These are phyloP conservation scores for Blastocystis sp. DNA, from an alignment of 352 stramenopile genomes.

Conservation along the genomic window DNA sequence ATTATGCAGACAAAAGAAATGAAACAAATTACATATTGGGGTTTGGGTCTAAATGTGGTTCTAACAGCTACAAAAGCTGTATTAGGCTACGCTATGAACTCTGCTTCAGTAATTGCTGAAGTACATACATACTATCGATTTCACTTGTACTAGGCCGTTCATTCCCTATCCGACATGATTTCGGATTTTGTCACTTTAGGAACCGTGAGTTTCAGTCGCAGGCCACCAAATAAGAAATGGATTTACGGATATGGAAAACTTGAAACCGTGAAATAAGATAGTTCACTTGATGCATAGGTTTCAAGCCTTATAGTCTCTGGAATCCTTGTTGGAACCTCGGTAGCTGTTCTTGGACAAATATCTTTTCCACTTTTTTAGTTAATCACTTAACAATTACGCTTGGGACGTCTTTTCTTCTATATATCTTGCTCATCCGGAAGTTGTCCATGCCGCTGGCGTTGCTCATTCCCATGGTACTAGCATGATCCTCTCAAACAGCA, in stretches of 20 bases:
- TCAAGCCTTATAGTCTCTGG: slow-evolving; percentile 43
- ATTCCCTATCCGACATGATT: slow-evolving; percentile 65
- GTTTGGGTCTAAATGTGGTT: slow-evolving; percentile 56
- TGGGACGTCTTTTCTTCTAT: slow-evolving; percentile 42
- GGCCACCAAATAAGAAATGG: slow-evolving; percentile 56
- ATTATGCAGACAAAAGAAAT: slow-evolving; percentile 68
- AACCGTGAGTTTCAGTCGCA: slow-evolving; percentile 60
- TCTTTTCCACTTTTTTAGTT: not conserved
- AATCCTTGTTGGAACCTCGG: slow-evolving; percentile 45
- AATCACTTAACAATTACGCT: slow-evolving; percentile 14
- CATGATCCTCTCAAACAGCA: not conserved
- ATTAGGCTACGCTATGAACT: slow-evolving; percentile 42
- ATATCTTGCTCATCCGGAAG: slow-evolving; percentile 27
- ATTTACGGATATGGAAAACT: slow-evolving; percentile 66
- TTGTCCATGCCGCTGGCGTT: not conserved
- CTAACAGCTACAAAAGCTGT: slow-evolving; percentile 52
- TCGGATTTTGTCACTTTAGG: slow-evolving; percentile 66
- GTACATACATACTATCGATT: not conserved
- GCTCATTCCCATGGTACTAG: slow-evolving; percentile 33
- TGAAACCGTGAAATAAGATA: not conserved
- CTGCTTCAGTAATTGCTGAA: slow-evolving; percentile 59
- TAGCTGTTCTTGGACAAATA: slow-evolving; percentile 56
- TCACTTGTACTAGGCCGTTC: slow-evolving; percentile 27
- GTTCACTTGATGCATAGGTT: slow-evolving; percentile 1
- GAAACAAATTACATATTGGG: slow-evolving; percentile 62